Evolutionary conservation across 1,139 yeast genomes (phyloP).

Genomic region (Suhomyces coccinellae): DNA sequence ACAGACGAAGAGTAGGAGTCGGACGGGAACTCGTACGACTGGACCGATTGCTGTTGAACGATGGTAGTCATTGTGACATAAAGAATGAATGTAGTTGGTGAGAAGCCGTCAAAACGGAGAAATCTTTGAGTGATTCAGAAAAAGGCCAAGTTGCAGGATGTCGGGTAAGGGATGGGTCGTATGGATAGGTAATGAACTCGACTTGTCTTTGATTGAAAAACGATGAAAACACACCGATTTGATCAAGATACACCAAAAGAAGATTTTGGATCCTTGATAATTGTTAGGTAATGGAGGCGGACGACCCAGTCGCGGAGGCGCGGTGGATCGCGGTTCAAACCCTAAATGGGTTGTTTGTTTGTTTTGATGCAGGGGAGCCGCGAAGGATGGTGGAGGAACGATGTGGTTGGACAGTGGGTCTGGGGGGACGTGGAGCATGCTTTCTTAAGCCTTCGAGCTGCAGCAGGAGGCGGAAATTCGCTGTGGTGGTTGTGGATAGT

Average conservation of each 20-base stretch:
- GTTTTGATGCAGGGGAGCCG: constrained; percentile 9
- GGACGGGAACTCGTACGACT: constrained; percentile 21
- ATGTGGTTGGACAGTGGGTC: background rate
- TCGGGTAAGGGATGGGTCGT: constrained; percentile 10
- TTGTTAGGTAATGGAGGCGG: constrained; percentile 5
- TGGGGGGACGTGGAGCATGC: background rate
- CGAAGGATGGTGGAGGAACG: background rate
- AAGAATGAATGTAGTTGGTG: constrained; percentile 15
- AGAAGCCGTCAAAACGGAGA: constrained; percentile 1
- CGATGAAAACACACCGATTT: constrained; percentile 3
- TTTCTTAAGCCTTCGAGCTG: background rate
- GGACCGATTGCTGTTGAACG: constrained; percentile 24
- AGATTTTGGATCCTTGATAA: background rate
- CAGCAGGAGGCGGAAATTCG: too few relatives aligned
- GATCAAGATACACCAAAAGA: constrained; percentile 1
- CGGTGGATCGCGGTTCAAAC: constrained; percentile 7
- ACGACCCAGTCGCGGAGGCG: constrained; percentile 7
- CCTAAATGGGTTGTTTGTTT: constrained; percentile 9
- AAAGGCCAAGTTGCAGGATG: too few relatives aligned
- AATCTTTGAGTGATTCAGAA: background rate
- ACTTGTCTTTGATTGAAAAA: background rate
- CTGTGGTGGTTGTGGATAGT: too few relatives aligned
- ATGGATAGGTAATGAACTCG: background rate
- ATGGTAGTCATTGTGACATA: constrained; percentile 26
- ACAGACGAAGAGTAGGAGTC: constrained; percentile 24